Conservation (phyloP, 106 monocot species). For the Dendrobium chrysotoxum region DNA sequence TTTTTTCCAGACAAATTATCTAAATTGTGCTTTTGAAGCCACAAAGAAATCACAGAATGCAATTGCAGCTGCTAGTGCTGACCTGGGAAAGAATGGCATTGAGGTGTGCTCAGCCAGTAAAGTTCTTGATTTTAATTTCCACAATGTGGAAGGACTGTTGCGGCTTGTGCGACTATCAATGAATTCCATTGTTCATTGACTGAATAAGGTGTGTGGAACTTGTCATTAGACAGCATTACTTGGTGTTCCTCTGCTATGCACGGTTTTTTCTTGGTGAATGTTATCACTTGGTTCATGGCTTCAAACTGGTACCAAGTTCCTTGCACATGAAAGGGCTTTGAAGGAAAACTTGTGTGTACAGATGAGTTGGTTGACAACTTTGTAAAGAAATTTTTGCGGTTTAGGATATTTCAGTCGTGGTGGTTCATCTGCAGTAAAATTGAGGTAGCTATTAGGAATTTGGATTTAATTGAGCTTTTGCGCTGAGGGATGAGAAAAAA, state of each 20-base stretch:
- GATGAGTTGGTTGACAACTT: background rate
- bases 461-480: too few species aligned
- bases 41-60: constrained; percentile 40
- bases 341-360: background rate
- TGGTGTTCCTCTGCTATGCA: background rate
- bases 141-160: constrained; percentile 50
- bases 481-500: background rate
- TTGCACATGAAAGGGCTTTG: background rate
- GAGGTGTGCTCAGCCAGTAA: constrained; percentile 34
- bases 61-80: constrained; percentile 34
- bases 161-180: constrained; percentile 47
- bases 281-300: background rate
- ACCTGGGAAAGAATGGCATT: constrained; percentile 21
- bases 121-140: constrained; percentile 64
- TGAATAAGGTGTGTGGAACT: background rate
- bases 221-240: background rate
- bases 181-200: constrained; percentile 37
- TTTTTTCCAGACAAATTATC: constrained; percentile 26
- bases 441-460: background rate
- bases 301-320: background rate
- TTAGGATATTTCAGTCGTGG: background rate
- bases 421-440: background rate
- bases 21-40: constrained; percentile 44
- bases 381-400: background rate
- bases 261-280: background rate